A percentile compares a stretch with the other conserved stretches of the same genome.
These are phyloP conservation scores for Taphrina communis DNA, from an alignment of 1,139 yeast species.

Conservation along the genomic window DNA sequence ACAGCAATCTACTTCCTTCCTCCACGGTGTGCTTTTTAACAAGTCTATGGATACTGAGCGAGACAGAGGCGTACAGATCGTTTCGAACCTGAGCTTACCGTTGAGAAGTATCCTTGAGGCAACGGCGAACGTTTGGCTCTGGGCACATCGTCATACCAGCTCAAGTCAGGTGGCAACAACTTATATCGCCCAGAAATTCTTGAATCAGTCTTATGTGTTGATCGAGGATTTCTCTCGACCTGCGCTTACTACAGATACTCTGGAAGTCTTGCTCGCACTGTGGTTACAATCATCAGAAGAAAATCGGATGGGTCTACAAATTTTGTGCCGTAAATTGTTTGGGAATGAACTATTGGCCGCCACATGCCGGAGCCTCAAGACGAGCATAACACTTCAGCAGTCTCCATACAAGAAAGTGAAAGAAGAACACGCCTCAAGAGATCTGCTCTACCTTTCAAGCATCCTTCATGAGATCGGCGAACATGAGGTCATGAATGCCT, in stretches of 20 bases:
- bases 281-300: background rate
- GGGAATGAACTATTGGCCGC: background rate
- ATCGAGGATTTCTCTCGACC: background rate
- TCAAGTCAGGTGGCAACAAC: background rate
- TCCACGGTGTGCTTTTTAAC: background rate
- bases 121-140: conserved; percentile 10
- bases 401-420: background rate
- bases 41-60: background rate
- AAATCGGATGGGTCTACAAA: background rate
- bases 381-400: conserved; percentile 3
- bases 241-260: background rate
- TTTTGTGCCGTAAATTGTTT: background rate
- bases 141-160: background rate
- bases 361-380: background rate
- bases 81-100: background rate
- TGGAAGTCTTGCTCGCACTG: background rate
- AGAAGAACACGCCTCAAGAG: conserved; percentile 6
- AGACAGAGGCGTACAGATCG: background rate
- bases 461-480: background rate
- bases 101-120: conserved; percentile 8
- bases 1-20: background rate
- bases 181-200: conserved; percentile 6
- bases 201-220: background rate
- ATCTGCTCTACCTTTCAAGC: background rate
- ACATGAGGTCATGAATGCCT: background rate